Conservation (phyloP, 129 eudicot species). For the Erigeron canadensis region DNA sequence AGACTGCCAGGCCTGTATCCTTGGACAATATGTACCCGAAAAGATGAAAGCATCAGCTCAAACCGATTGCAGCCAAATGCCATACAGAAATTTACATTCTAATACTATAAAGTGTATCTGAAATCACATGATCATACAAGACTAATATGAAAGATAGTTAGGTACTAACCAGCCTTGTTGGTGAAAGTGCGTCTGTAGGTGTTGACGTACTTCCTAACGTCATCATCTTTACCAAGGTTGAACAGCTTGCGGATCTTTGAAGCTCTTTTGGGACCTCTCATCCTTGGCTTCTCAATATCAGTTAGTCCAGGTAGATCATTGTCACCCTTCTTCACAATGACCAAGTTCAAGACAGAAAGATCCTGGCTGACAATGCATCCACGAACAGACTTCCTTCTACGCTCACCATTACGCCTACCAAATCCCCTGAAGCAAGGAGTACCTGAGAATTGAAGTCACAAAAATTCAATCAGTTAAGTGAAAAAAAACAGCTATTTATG, state of each 20-base stretch:
- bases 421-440: slow-evolving; percentile 84
- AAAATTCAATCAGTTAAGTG: not conserved
- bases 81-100: not conserved
- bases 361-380: slow-evolving; percentile 91
- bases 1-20: no score
- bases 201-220: slow-evolving; percentile 88
- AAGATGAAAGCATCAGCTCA: no score
- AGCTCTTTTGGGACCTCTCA: slow-evolving; percentile 92
- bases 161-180: slow-evolving; percentile 51
- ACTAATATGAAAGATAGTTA: not conserved
- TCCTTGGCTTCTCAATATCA: slow-evolving; percentile 85
- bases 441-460: slow-evolving; percentile 29
- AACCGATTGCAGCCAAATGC: not conserved
- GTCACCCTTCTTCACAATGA: slow-evolving; percentile 83
- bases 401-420: slow-evolving; percentile 83
- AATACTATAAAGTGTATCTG: no score
- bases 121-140: not conserved
- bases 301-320: slow-evolving; percentile 80
- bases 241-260: slow-evolving; percentile 84
- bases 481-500: not conserved
- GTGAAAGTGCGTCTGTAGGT: slow-evolving; percentile 78
- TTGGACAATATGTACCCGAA: no score
- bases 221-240: slow-evolving; percentile 78
- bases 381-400: slow-evolving; percentile 82
- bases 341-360: slow-evolving; percentile 72